A percentile compares a stretch with the other conserved stretches of the same genome.
Evolutionary conservation across 768 basidiomycete species (phyloP).

Genomic region (Lactarius evosmus): DNA sequence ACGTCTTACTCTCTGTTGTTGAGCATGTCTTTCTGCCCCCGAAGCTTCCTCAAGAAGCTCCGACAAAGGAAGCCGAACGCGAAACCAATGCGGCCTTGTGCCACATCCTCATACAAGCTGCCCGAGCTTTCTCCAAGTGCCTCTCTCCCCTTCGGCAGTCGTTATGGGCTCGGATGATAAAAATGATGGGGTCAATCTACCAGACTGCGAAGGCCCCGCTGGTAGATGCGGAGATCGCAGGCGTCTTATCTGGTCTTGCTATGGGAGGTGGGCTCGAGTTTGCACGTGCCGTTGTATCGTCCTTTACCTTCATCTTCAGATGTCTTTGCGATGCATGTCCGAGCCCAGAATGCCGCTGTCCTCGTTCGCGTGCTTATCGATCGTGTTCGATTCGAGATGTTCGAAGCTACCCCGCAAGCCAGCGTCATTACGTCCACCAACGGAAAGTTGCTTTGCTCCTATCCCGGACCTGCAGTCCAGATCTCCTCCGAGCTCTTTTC

Average conservation of each 20-base stretch:
- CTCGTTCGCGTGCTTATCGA: not conserved
- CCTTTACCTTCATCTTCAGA: not conserved
- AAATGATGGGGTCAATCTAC: constrained; percentile 3
- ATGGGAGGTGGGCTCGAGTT: not conserved
- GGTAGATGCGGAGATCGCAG: not conserved
- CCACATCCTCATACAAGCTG: constrained; percentile 5
- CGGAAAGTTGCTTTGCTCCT: constrained; percentile 35
- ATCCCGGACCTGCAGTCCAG: constrained; percentile 43
- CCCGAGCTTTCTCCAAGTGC: not conserved
- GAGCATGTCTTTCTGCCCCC: too few relatives aligned
- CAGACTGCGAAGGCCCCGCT: not conserved
- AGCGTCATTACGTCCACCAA: constrained; percentile 37
- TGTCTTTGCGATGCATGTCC: constrained; percentile 10
- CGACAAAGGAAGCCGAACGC: not conserved
- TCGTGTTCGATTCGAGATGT: constrained; percentile 28
- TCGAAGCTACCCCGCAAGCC: constrained; percentile 42
- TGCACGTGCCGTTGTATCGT: too few relatives aligned
- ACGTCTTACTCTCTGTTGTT: not conserved
- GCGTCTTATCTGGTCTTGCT: not conserved
- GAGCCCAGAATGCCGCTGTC: constrained; percentile 16
- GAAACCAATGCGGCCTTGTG: constrained; percentile 5
- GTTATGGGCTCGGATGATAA: constrained; percentile 4
- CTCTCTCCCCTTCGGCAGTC: not conserved
- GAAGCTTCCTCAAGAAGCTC: too few relatives aligned
- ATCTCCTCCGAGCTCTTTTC: constrained; percentile 29